These are phyloP conservation scores for Pythium graminicola DNA, from an alignment of 352 stramenopile genomes.

Conservation along the genomic window DNA sequence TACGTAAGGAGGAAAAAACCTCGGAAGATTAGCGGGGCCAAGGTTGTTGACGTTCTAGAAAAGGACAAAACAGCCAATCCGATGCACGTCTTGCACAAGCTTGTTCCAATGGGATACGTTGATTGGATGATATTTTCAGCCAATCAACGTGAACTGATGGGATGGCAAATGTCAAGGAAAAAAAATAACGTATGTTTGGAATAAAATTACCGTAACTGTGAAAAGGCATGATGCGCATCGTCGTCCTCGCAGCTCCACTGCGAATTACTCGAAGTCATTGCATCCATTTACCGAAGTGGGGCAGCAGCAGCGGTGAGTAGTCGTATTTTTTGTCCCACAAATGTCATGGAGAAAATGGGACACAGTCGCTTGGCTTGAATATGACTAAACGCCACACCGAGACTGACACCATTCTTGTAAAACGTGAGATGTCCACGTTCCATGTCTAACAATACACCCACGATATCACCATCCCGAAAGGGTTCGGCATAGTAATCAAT, in stretches of 20 bases:
- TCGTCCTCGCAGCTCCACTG: no score
- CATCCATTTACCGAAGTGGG: conserved; percentile 34
- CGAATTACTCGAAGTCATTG: no score
- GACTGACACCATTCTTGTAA: conserved; percentile 67
- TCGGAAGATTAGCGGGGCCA: conserved; percentile 16
- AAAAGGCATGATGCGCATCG: neutral
- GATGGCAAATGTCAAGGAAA: conserved; percentile 3
- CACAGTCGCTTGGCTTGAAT: conserved; percentile 54
- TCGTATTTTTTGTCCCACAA: conserved; percentile 57
- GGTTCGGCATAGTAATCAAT: conserved; percentile 70
- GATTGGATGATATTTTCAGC: conserved; percentile 7
- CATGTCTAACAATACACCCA: conserved; percentile 73
- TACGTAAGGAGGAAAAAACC: conserved; percentile 18
- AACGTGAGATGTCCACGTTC: conserved; percentile 67
- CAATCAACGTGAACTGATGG: conserved; percentile 6
- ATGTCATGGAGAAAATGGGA: conserved; percentile 66
- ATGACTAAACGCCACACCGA: conserved; percentile 65
- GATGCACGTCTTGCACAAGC: neutral
- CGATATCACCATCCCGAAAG: conserved; percentile 68
- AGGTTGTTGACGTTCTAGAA: conserved; percentile 19
- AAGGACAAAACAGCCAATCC: conserved; percentile 19
- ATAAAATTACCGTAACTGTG: conserved; percentile 3
- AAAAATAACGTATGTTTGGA: neutral
- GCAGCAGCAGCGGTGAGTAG: conserved; percentile 49
- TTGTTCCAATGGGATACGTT: neutral